Base-by-base conservation (phyloP, 768 basidiomycete genomes). In the Boletus tomentosulus region DNA sequence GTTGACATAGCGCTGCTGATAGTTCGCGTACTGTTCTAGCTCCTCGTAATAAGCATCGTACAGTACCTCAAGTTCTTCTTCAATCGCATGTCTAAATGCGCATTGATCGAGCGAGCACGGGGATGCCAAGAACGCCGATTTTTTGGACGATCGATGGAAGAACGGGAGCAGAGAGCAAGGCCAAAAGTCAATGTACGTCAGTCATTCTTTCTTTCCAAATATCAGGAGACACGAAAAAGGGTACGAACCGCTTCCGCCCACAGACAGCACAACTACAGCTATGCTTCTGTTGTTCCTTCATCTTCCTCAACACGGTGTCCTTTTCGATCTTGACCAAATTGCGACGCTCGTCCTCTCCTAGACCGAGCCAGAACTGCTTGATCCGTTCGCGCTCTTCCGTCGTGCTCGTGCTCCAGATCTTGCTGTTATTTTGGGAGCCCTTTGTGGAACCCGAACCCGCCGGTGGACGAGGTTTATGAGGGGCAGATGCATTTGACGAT, bases 11-110 rank as follows among this genome's bases (percentile, higher is more conserved):
- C 86, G 91, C 83, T 93, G 90, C 81, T 96, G 92, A 78, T 91
- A 89, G 76, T 92, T 89, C 74, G 95, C 97, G 84, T 98, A 98
- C 78, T 89, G 87, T 82, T 97, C 92, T 79, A 99, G 87, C 82
- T 98, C 96, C 73, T 97, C 92, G 85, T 98, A 98, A 83, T 98
- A 99, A 79, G 95, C 94, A 83, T 98, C 96, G 84, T 99, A 99
- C 76, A 98, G 87, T 78, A 94, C 92, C 80, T 98, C 93, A 74
- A 99, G 89, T 80, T 99, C 97, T 78, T 95, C 92, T 79, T 99
- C 97, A 78, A 99, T 98, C 59, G 95, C 95, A 78, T 89, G 87
- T 65, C 92, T 95, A 66, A 63, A 60, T 43, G 49, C 38, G 56
- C 61, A 42, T 57, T 50, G 57, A 59, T 53, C 48, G 44, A 64